Evolutionary conservation across 441 rosid genomes (phyloP), one percentile per base, ranked within the genome.

Genomic region (Erodium texanum): DNA sequence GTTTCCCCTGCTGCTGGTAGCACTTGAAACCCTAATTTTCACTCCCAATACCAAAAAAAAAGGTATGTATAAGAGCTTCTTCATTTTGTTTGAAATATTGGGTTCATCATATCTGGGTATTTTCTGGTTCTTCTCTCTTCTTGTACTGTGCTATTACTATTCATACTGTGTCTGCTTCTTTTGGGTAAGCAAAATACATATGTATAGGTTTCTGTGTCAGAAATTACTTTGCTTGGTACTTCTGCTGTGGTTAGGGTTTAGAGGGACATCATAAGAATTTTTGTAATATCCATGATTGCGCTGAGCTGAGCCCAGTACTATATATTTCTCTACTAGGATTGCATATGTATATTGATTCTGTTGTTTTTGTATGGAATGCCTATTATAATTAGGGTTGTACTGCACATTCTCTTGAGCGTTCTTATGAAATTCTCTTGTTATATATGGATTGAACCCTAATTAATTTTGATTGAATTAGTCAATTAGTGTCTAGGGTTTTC

Each of bases 1-100:
- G 90, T 77, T 90, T 93, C 97, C 86, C 89, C 98, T 45, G 89
- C 78, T 90, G 85, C 72, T 81, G 86, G 81, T 73, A 22, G 81
- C 87, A 83, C 85, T 82, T 38, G 71, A 68, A 70, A 71, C 76
- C 77, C 73, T 73, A 81, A 64, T 34, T 66, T 50, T 50, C 56
- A 50, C 18, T 6, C 52, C 0, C 15, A 14, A 11, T 14, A 45
- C 11, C 8, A 10, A 12, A 45, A 45, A 45, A 45, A 45, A n/a
- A n/a, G 52, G 52, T 22, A 7, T 70, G 20, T 24, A 67, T 16
- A 69, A 59, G 22, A 16, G 12, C 22, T 8, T 50, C 58, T 50
- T 50, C 22, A 19, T 50, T n/a, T 50, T 48, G 15, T 48, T n/a
- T 48, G 54, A 48, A 27, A n/a, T n/a, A n/a, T 27, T 27, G 32